Conservation (phyloP, 2,329 filamentous ascomycete genomes). For the Dryadomyces quercus-mongolicae region DNA sequence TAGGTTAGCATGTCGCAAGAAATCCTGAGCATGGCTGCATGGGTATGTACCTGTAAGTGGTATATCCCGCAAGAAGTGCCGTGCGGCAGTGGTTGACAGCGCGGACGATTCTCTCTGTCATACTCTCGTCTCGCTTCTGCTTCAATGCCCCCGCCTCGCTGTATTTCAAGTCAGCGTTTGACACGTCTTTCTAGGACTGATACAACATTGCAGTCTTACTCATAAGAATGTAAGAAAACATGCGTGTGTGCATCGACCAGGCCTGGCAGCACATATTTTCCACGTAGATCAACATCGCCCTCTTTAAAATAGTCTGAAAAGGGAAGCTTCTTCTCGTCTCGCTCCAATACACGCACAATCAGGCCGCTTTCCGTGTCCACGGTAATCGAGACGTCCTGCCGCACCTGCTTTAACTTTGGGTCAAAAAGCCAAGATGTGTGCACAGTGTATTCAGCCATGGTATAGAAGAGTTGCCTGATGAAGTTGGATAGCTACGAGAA, state of each 20-base stretch:
- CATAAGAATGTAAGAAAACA: slow-evolving; percentile 40
- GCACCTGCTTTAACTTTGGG: slow-evolving; percentile 27
- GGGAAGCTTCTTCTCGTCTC: slow-evolving; percentile 16
- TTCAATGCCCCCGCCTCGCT: slow-evolving; percentile 26
- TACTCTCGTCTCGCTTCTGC: slow-evolving; percentile 45
- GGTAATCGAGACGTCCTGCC: slow-evolving; percentile 28
- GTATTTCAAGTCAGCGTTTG: slow-evolving; percentile 3
- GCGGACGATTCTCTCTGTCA: slow-evolving; percentile 43
- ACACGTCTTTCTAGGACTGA: too few relatives aligned
- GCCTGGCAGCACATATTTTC: slow-evolving; percentile 36
- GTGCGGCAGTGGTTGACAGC: slow-evolving; percentile 38
- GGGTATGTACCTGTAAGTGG: slow-evolving; percentile 28
- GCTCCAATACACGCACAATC: slow-evolving; percentile 19
- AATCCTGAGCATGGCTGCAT: background rate
- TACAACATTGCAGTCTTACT: slow-evolving; percentile 13
- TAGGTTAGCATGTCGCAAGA: background rate
- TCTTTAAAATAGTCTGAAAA: slow-evolving; percentile 7
- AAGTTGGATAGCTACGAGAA: background rate
- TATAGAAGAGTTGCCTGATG: too few relatives aligned
- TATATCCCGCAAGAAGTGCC: slow-evolving; percentile 44
- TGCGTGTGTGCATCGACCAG: slow-evolving; percentile 44
- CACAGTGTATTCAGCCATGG: slow-evolving; percentile 12
- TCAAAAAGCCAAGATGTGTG: slow-evolving; percentile 37
- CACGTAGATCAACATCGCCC: slow-evolving; percentile 40
- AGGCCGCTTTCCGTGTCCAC: slow-evolving; percentile 26